These are phyloP conservation scores for Quercus parvula DNA, from an alignment of 306 rosid species.

Conservation along the genomic window DNA sequence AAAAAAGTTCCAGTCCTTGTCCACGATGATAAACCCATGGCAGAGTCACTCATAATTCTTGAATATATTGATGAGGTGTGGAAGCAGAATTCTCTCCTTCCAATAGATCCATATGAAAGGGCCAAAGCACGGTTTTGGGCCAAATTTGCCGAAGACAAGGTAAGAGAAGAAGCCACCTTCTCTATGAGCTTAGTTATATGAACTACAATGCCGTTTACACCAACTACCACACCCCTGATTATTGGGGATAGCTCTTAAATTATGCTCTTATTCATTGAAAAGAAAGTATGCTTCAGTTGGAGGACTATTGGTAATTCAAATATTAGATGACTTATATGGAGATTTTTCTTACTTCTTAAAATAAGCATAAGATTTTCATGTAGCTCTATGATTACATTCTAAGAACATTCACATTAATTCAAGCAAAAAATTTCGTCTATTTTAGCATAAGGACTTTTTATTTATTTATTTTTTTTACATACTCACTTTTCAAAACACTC, in stretches of 20 bases:
- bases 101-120: constrained; percentile 37
- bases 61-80: constrained; percentile 47
- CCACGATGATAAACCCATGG: constrained; percentile 37
- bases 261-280: too few relatives aligned
- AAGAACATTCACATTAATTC: too few relatives aligned
- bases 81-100: constrained; percentile 44
- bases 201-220: background rate
- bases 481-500: too few relatives aligned
- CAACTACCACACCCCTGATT: too few relatives aligned
- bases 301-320: too few relatives aligned
- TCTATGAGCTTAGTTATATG: background rate
- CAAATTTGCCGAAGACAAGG: constrained; percentile 45
- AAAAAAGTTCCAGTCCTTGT: constrained; percentile 46
- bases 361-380: too few relatives aligned
- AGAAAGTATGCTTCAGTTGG: too few relatives aligned
- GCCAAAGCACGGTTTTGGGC: constrained; percentile 48
- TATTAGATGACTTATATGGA: background rate
- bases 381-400: too few relatives aligned
- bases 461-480: too few relatives aligned
- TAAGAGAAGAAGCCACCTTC: background rate
- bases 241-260: too few relatives aligned
- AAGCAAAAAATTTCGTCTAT: too few relatives aligned
- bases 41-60: constrained; percentile 42
- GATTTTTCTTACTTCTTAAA: background rate
- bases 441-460: too few relatives aligned